Base-by-base conservation (phyloP, 1,284 basidiomycete genomes). In the Tilletia walkeri region DNA sequence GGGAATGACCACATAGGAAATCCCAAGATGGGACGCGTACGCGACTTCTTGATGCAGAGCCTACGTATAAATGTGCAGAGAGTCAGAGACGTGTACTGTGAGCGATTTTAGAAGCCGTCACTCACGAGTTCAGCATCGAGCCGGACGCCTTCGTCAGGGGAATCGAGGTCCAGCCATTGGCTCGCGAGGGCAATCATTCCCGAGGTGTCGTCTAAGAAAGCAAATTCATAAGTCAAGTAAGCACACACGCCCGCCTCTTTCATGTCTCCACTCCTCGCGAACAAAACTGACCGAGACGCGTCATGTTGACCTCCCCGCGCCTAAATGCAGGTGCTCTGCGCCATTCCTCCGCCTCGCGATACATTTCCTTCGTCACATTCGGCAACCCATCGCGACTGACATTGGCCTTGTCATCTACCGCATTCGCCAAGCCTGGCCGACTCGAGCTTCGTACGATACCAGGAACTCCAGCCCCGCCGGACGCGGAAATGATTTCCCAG, bases 151-250 rank as follows among this genome's bases (percentile, higher is more conserved):
- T 95, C 93, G 84, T 97, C 94, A 1, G 88, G 86, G 12, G 93
- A 90, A 85, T 99, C 96, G 53, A 99, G 87, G 84, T 97, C 93
- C 12, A 99, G 87, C 96, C 96, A 99, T 71, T 93, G 92, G 16
- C 94, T 93, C 9, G 91, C 88, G 79, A 96, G 87, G 2, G 88
- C 91, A 20, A 92, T 88, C 30, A 93, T 86, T 47, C 88, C 88
- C 71, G 92, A 90, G 1, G 92, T 90, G 83, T 99, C 95, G 83
- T 95, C 93, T 93, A 77, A 53, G 16, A 9, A 18, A 56, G 67
- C 20, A 24, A 63, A 36, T 41, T 14, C n/a, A 45, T 36, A 34
- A 36, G 24, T 12, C 16, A 63, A 63, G 12, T 63, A 34, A 41
- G 65, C 20, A 48, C 47, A 49, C 45, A 1, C 34, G 7, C 24